Evolutionary conservation across 495 filamentous ascomycete species (phyloP).

Genomic region (Penicillium bovifimosum): DNA sequence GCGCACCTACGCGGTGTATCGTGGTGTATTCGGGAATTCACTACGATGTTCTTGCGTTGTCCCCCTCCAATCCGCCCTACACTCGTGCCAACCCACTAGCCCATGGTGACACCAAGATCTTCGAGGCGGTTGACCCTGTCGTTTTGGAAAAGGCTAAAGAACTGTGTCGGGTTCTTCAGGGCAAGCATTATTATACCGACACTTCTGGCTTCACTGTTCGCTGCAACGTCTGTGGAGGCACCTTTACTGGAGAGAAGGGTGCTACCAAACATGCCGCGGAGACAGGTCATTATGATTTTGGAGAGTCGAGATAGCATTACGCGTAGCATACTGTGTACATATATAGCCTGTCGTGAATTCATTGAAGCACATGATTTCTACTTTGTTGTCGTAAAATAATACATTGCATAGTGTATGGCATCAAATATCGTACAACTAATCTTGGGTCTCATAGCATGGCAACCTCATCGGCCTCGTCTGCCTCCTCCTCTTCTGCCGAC

Average conservation of each 20-base stretch:
- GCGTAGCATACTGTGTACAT: not conserved
- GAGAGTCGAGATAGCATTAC: conserved; percentile 46
- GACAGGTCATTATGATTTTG: conserved; percentile 68
- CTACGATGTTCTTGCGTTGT: conserved; percentile 85
- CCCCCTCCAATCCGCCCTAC: conserved; percentile 55
- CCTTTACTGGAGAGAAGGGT: conserved; percentile 67
- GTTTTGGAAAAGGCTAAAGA: conserved; percentile 64
- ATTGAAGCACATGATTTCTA: not conserved
- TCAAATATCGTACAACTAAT: conserved; percentile 25
- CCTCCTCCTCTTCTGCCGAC: conserved; percentile 35
- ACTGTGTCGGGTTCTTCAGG: conserved; percentile 64
- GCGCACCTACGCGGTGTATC: conserved; percentile 62
- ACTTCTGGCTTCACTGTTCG: conserved; percentile 75
- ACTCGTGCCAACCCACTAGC: conserved; percentile 54
- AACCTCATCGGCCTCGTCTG: conserved; percentile 42
- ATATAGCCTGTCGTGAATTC: not conserved
- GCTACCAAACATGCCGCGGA: conserved; percentile 61
- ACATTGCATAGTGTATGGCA: conserved; percentile 6
- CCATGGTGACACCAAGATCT: conserved; percentile 73
- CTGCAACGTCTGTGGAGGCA: conserved; percentile 70
- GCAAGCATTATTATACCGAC: conserved; percentile 85
- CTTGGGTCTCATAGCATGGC: conserved; percentile 35
- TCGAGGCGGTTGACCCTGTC: conserved; percentile 61
- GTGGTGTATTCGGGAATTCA: conserved; percentile 93
- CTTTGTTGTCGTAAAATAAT: not conserved